phyloP scores from a whole-genome alignment of 352 stramenopile species.

The Globisporangium radiosum region DNA sequence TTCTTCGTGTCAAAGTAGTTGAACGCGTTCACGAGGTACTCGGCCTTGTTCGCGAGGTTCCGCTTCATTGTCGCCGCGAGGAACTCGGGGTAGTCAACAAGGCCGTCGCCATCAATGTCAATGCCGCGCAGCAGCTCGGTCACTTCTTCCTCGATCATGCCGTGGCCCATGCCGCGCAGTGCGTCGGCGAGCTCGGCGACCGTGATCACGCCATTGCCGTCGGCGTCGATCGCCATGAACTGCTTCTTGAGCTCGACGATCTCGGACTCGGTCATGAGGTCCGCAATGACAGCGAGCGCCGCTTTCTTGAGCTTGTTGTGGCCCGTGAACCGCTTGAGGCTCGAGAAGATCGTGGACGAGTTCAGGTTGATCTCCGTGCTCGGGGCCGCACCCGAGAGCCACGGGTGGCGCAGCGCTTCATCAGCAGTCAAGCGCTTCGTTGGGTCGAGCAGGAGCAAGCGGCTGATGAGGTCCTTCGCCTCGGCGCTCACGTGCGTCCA shows the following conservation, averaged over 20 bases:
- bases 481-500: conserved; percentile 78
- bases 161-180: conserved; percentile 73
- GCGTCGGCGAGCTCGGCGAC: conserved; percentile 82
- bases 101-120: conserved; percentile 85
- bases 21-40: conserved; percentile 87
- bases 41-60: conserved; percentile 79
- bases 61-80: conserved; percentile 89
- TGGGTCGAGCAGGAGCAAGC: conserved; percentile 92
- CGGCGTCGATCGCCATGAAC: conserved; percentile 82
- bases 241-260: conserved; percentile 85
- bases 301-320: conserved; percentile 90
- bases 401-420: conserved; percentile 78
- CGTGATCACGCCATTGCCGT: conserved; percentile 87
- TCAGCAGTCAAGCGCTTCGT: conserved; percentile 89
- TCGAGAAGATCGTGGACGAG: conserved; percentile 73
- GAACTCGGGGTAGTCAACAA: conserved; percentile 89
- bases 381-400: conserved; percentile 74
- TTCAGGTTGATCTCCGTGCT: conserved; percentile 72
- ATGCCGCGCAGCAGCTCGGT: conserved; percentile 84
- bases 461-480: conserved; percentile 93
- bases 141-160: conserved; percentile 87
- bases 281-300: conserved; percentile 79
- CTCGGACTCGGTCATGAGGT: conserved; percentile 76
- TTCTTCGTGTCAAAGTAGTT: conserved; percentile 89
- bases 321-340: conserved; percentile 82